phyloP scores from a whole-genome alignment of 768 basidiomycete genomes.

The Tubosaeta brunneosetosa region DNA sequence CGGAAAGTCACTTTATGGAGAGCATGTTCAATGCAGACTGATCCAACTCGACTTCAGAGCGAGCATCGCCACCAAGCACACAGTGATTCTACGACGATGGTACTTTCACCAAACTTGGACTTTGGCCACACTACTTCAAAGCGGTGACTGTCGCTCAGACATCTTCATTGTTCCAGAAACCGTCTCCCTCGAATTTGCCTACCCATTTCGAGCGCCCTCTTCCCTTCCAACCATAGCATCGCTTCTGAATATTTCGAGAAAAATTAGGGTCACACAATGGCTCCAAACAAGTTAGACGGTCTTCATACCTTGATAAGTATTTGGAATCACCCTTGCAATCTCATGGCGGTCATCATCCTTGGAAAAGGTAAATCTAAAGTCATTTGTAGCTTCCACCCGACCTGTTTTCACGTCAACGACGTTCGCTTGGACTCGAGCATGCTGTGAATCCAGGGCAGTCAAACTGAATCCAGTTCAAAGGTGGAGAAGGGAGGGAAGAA shows the following conservation, averaged over 20 bases:
- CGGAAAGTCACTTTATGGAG: no score
- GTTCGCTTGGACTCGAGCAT: slow-evolving; percentile 66
- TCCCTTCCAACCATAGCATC: slow-evolving; percentile 82
- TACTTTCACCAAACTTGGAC: no score
- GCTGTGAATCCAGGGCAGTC: slow-evolving; percentile 36
- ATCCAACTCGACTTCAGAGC: no score
- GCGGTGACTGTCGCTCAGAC: no score
- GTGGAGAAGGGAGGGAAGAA: not conserved
- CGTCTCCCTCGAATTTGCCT: slow-evolving; percentile 50
- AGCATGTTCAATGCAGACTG: no score
- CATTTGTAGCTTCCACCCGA: slow-evolving; percentile 61
- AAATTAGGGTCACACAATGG: slow-evolving; percentile 6
- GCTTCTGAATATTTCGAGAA: slow-evolving; percentile 47
- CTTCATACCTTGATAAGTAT: slow-evolving; percentile 59
- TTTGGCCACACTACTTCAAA: no score
- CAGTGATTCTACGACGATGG: no score
- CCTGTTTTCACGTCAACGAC: slow-evolving; percentile 68
- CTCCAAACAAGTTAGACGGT: not conserved
- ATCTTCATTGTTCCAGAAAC: slow-evolving; percentile 8
- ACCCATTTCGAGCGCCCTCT: slow-evolving; percentile 65
- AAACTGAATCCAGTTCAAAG: not conserved
- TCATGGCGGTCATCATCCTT: slow-evolving; percentile 36
- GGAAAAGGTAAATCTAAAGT: slow-evolving; percentile 74
- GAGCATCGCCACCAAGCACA: no score
- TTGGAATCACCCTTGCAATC: slow-evolving; percentile 51